Conservation (phyloP, 2,329 filamentous ascomycete species). For the Neonectria coccinea region DNA sequence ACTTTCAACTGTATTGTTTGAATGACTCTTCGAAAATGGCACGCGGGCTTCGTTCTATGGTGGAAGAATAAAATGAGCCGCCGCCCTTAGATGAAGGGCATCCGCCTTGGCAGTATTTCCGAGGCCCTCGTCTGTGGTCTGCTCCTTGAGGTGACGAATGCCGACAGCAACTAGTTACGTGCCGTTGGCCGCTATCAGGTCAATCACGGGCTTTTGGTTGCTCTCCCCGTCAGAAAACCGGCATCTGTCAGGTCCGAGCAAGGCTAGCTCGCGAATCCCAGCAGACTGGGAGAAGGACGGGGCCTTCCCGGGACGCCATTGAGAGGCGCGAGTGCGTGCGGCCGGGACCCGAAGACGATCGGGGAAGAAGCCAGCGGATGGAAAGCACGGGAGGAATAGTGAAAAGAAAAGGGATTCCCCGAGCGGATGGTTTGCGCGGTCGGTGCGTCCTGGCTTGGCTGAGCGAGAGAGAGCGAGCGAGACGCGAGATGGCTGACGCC, state of each 20-base stretch:
- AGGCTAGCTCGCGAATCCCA: conserved; percentile 28
- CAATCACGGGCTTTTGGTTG: not conserved
- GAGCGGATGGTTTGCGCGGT: conserved; percentile 33
- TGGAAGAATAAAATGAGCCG: not conserved
- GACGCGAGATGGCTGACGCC: conserved; percentile 30
- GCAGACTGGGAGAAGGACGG: conserved; percentile 38
- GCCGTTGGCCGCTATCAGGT: not conserved
- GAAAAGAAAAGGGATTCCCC: conserved; percentile 19
- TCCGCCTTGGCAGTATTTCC: not conserved
- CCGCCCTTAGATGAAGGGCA: not conserved
- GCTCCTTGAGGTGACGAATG: not conserved
- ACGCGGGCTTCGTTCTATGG: not conserved
- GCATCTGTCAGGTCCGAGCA: not conserved
- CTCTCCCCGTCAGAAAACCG: not conserved
- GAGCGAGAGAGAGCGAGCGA: conserved; percentile 11
- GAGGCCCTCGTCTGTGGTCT: not conserved
- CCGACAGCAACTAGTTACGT: not conserved
- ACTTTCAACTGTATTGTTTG: no score
- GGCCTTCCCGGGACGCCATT: conserved; percentile 41
- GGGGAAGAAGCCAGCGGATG: conserved; percentile 9
- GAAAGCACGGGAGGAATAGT: conserved; percentile 10
- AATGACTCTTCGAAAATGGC: conserved; percentile 1
- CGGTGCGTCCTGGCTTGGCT: conserved; percentile 26
- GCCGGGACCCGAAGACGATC: conserved; percentile 32
- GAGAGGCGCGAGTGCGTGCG: conserved; percentile 23